Conservation (phyloP, 2,329 filamentous ascomycete species). For the Ophiostoma tasmaniense region DNA sequence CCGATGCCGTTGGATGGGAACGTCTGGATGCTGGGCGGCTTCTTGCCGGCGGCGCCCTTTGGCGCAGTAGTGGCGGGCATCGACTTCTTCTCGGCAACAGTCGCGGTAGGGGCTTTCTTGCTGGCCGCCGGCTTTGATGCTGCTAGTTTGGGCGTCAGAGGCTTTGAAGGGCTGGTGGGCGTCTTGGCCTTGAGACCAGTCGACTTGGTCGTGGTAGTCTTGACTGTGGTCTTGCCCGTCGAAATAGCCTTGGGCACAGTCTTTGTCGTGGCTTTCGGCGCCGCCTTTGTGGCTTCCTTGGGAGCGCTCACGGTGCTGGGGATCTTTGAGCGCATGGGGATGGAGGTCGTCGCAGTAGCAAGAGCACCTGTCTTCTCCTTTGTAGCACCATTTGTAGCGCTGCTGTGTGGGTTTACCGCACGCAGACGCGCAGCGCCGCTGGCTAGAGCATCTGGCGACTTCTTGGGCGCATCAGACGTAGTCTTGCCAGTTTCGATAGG, state of each 20-base stretch:
- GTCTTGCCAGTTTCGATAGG: slow-evolving; percentile 1
- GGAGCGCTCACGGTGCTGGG: neutral
- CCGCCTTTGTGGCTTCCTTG: slow-evolving; percentile 11
- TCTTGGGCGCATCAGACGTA: neutral
- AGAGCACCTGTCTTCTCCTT: neutral
- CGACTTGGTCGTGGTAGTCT: slow-evolving; percentile 28
- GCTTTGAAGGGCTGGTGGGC: slow-evolving; percentile 30
- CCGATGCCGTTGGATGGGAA: slow-evolving; percentile 32
- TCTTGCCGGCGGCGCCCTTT: slow-evolving; percentile 29
- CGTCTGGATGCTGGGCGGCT: slow-evolving; percentile 35
- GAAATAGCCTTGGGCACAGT: slow-evolving; percentile 27
- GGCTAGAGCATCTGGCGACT: neutral
- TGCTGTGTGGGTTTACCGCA: neutral
- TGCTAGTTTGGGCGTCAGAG: slow-evolving; percentile 24
- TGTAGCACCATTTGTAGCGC: neutral
- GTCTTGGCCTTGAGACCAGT: slow-evolving; percentile 30
- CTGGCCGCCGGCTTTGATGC: slow-evolving; percentile 28
- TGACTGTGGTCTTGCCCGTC: slow-evolving; percentile 28
- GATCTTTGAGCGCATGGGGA: slow-evolving; percentile 5
- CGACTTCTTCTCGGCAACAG: slow-evolving; percentile 2
- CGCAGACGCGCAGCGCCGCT: neutral
- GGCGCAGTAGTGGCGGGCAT: slow-evolving; percentile 22
- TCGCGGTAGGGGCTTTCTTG: slow-evolving; percentile 25
- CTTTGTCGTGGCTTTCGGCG: neutral
- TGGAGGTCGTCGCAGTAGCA: neutral